Evolutionary conservation across 225 moss, liverwort and hornwort species (phyloP).

Genomic region (Physcomitrium patens): DNA sequence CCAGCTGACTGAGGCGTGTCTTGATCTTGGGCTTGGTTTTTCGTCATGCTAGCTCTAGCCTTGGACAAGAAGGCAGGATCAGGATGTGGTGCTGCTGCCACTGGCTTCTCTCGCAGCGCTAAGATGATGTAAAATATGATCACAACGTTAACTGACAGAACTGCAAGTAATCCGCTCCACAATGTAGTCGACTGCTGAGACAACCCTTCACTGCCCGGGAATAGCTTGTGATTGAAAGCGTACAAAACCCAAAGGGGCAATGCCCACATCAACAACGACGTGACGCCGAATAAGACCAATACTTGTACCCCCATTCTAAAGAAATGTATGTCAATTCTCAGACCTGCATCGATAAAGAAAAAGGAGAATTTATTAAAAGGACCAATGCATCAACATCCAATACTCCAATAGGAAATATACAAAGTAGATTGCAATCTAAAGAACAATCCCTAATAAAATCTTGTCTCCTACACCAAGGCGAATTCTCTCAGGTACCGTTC

Average conservation of each 20-base stretch:
- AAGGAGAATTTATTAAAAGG: neutral
- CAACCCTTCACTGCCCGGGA: slow-evolving; percentile 63
- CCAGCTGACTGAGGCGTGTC: slow-evolving; percentile 24
- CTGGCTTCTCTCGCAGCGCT: slow-evolving; percentile 69
- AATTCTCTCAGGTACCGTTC: no score
- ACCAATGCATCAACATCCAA: neutral
- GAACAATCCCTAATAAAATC: neutral
- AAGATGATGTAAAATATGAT: slow-evolving; percentile 66
- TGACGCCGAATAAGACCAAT: slow-evolving; percentile 53
- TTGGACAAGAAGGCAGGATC: slow-evolving; percentile 62
- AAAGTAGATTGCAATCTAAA: neutral
- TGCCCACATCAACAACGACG: slow-evolving; percentile 80
- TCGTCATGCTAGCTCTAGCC: slow-evolving; percentile 44
- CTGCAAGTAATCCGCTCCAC: slow-evolving; percentile 82
- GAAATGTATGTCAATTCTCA: slow-evolving; percentile 1
- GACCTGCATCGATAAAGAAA: slow-evolving; percentile 17
- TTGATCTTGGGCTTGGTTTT: slow-evolving; percentile 1
- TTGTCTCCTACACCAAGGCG: neutral
- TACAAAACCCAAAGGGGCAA: slow-evolving; percentile 69
- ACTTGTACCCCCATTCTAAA: slow-evolving; percentile 63
- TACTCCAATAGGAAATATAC: neutral
- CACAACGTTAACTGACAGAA: slow-evolving; percentile 75
- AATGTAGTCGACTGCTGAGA: slow-evolving; percentile 72
- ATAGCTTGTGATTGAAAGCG: slow-evolving; percentile 69
- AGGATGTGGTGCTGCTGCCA: slow-evolving; percentile 53